Percentiles rank a stretch among this genome's conserved stretches.
Conservation (phyloP, 2,329 filamentous ascomycete genomes). For the Pseudogymnoascus sp. region DNA sequence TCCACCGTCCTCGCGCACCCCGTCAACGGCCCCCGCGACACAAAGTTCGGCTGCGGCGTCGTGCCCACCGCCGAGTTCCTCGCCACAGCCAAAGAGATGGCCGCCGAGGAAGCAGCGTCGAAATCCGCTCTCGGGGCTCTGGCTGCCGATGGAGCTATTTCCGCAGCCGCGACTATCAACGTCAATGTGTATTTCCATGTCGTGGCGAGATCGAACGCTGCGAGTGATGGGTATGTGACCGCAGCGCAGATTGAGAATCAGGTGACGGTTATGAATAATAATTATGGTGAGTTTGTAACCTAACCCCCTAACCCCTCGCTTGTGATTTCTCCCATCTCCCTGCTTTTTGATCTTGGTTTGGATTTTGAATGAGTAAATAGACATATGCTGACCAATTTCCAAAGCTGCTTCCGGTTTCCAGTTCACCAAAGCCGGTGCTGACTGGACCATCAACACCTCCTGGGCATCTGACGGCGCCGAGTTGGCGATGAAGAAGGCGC, state of each 20-base stretch:
- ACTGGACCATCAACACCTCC: slow-evolving; percentile 27
- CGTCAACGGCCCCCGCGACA: slow-evolving; percentile 11
- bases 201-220: slow-evolving; percentile 21
- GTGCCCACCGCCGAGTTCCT: slow-evolving; percentile 20
- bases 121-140: slow-evolving; percentile 3
- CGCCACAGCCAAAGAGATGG: slow-evolving; percentile 14
- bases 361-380: background rate
- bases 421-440: slow-evolving; percentile 26
- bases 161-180: slow-evolving; percentile 19
- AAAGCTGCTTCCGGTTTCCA: slow-evolving; percentile 23
- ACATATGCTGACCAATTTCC: slow-evolving; percentile 16
- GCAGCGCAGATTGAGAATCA: slow-evolving; percentile 21
- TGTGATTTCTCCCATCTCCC: background rate
- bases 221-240: slow-evolving; percentile 23
- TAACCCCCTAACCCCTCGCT: background rate
- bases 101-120: slow-evolving; percentile 12
- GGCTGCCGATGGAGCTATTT: slow-evolving; percentile 5
- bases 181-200: slow-evolving; percentile 31
- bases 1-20: slow-evolving; percentile 15
- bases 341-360: background rate
- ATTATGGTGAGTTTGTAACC: slow-evolving; percentile 12
- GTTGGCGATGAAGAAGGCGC: slow-evolving; percentile 37
- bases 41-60: slow-evolving; percentile 15
- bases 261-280: slow-evolving; percentile 19
- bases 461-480: slow-evolving; percentile 31